These are phyloP conservation scores for Agaricus subrufescens DNA, from an alignment of 768 basidiomycete genomes.

Conservation along the genomic window DNA sequence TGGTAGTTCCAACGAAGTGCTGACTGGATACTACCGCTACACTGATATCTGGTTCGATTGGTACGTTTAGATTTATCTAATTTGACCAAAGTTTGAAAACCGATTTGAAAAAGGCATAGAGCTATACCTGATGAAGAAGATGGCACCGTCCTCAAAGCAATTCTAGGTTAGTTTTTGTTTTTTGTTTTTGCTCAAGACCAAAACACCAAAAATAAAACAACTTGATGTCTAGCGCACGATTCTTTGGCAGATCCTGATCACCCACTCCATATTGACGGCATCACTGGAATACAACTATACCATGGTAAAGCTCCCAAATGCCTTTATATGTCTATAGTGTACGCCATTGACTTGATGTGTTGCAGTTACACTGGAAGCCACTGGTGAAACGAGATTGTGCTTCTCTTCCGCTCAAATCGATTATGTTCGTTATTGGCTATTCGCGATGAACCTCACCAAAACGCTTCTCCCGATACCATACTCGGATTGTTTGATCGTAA, in stretches of 20 bases:
- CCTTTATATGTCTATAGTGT: not conserved
- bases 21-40: slow-evolving; percentile 77
- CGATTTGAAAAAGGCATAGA: slow-evolving; percentile 39
- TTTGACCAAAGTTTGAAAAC: not conserved
- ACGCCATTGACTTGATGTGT: not conserved
- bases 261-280: slow-evolving; percentile 61
- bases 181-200: not conserved
- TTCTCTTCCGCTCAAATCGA: slow-evolving; percentile 84
- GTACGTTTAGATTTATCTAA: slow-evolving; percentile 26
- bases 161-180: slow-evolving; percentile 38
- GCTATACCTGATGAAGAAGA: slow-evolving; percentile 57
- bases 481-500: slow-evolving; percentile 68
- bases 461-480: slow-evolving; percentile 68
- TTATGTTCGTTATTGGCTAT: slow-evolving; percentile 80
- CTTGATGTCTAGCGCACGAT: slow-evolving; percentile 46
- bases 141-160: slow-evolving; percentile 58
- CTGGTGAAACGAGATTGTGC: slow-evolving; percentile 72
- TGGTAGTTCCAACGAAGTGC: slow-evolving; percentile 28
- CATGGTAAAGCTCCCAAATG: slow-evolving; percentile 39
- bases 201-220: not conserved
- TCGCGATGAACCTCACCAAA: slow-evolving; percentile 65
- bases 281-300: slow-evolving; percentile 66
- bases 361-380: slow-evolving; percentile 54
- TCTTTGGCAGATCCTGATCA: slow-evolving; percentile 66
- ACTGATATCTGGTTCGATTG: slow-evolving; percentile 85